phyloP scores from a whole-genome alignment of 805 yeast species.

The Hanseniaspora clermontiae region DNA sequence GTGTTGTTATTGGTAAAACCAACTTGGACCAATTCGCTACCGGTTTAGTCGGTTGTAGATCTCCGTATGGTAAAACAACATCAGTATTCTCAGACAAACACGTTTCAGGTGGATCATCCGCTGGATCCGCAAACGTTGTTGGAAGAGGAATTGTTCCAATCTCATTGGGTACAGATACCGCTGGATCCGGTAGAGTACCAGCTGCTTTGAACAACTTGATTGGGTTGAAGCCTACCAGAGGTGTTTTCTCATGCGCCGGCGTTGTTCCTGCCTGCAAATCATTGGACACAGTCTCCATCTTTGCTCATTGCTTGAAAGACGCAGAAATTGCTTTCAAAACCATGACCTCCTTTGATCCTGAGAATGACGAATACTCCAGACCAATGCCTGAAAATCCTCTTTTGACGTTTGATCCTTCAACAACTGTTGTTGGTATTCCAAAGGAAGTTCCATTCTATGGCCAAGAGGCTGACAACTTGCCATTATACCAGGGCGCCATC shows the following conservation, averaged over 20 bases:
- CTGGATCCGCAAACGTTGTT: slow-evolving; percentile 90
- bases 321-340: slow-evolving; percentile 67
- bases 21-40: slow-evolving; percentile 96
- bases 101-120: slow-evolving; percentile 90
- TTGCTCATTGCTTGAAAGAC: slow-evolving; percentile 63
- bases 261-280: slow-evolving; percentile 98
- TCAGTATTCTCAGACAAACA: slow-evolving; percentile 63
- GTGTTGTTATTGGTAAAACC: slow-evolving; percentile 85
- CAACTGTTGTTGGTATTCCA: slow-evolving; percentile 63
- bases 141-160: slow-evolving; percentile 83
- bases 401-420: slow-evolving; percentile 42
- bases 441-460: slow-evolving; percentile 63
- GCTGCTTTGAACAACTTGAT: slow-evolving; percentile 85
- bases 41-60: slow-evolving; percentile 87
- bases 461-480: slow-evolving; percentile 57
- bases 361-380: slow-evolving; percentile 69
- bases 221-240: slow-evolving; percentile 87
- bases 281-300: slow-evolving; percentile 81
- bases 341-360: slow-evolving; percentile 57
- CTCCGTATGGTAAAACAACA: slow-evolving; percentile 86
- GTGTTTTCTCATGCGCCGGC: slow-evolving; percentile 73
- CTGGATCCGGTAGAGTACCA: slow-evolving; percentile 96
- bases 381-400: slow-evolving; percentile 55
- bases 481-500: slow-evolving; percentile 51
- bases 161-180: slow-evolving; percentile 91